Percentiles rank a stretch among this genome's conserved stretches.
Evolutionary conservation across 2,329 filamentous ascomycete species (phyloP).

Genomic region (Scedosporium apiospermum): DNA sequence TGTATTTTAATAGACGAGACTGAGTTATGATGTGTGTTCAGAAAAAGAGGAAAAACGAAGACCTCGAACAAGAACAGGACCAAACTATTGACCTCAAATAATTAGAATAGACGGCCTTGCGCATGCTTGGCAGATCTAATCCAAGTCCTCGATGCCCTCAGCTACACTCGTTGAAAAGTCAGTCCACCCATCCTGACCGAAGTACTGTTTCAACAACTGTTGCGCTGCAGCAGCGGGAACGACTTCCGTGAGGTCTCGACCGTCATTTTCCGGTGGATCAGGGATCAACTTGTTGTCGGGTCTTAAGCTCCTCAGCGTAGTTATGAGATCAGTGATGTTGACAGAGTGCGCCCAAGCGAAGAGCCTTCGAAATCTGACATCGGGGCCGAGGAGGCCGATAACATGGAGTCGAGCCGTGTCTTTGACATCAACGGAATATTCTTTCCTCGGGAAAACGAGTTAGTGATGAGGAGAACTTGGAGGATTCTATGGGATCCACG

Average conservation of each 20-base stretch:
- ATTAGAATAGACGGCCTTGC: too few relatives aligned
- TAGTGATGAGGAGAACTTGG: too few relatives aligned
- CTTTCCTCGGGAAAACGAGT: not conserved
- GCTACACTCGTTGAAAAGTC: constrained; percentile 8
- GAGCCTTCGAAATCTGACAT: not conserved
- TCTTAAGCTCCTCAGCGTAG: constrained; percentile 5
- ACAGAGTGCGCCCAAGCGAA: not conserved
- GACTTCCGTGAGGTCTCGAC: constrained; percentile 8
- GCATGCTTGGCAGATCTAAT: too few relatives aligned
- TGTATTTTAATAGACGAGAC: too few relatives aligned
- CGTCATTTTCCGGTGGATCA: constrained; percentile 5
- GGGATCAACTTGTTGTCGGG: constrained; percentile 10
- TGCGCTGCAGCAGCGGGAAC: constrained; percentile 8
- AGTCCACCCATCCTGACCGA: constrained; percentile 8
- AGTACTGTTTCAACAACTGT: constrained; percentile 8
- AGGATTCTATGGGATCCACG: too few relatives aligned
- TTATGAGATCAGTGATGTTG: constrained; percentile 8
- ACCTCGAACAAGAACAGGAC: too few relatives aligned
- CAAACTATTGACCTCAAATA: too few relatives aligned
- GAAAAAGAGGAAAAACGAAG: too few relatives aligned
- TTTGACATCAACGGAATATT: not conserved
- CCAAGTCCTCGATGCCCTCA: constrained; percentile 8
- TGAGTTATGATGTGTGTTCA: too few relatives aligned
- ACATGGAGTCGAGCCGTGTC: not conserved
- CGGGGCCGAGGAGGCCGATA: not conserved